phyloP scores from a whole-genome alignment of 2,329 filamentous ascomycete genomes.

The Exophiala spinifera region DNA sequence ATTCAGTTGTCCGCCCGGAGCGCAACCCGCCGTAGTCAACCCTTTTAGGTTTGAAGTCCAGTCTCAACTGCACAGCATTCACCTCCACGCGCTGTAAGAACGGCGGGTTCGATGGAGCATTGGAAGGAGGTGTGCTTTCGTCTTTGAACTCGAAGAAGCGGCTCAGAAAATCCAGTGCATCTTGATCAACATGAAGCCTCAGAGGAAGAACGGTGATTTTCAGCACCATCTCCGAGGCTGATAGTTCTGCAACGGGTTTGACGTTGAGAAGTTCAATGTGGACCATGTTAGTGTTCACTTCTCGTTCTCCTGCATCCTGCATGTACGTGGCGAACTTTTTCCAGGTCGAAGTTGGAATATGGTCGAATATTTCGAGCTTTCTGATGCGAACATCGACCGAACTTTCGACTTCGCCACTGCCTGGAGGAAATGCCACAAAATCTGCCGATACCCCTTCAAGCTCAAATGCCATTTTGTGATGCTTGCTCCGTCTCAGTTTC shows the following conservation, averaged over 20 bases:
- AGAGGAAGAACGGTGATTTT: constrained; percentile 76
- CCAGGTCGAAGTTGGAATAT: constrained; percentile 94
- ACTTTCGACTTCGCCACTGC: constrained; percentile 76
- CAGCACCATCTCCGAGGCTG: constrained; percentile 85
- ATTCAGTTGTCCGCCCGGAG: constrained; percentile 91
- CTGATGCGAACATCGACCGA: constrained; percentile 79
- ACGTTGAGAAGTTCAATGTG: constrained; percentile 86
- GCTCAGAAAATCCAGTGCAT: constrained; percentile 93
- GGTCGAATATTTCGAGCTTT: constrained; percentile 87
- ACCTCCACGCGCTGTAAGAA: constrained; percentile 91
- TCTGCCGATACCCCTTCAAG: constrained; percentile 80
- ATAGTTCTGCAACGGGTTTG: constrained; percentile 76
- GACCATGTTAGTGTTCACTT: constrained; percentile 83
- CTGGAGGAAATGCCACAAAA: constrained; percentile 73
- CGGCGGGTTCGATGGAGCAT: constrained; percentile 67
- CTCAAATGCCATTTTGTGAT: constrained; percentile 95
- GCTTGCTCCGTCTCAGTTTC: constrained; percentile 76
- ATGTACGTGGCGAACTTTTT: constrained; percentile 96
- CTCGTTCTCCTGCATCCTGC: constrained; percentile 78
- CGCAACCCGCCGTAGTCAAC: constrained; percentile 91
- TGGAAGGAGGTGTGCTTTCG: constrained; percentile 53
- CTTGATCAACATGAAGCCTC: constrained; percentile 91
- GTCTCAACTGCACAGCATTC: constrained; percentile 74
- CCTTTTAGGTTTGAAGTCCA: constrained; percentile 98
- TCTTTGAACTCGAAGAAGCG: constrained; percentile 98